Conservation (phyloP, 331 rosid species). For the Telfairia occidentalis region DNA sequence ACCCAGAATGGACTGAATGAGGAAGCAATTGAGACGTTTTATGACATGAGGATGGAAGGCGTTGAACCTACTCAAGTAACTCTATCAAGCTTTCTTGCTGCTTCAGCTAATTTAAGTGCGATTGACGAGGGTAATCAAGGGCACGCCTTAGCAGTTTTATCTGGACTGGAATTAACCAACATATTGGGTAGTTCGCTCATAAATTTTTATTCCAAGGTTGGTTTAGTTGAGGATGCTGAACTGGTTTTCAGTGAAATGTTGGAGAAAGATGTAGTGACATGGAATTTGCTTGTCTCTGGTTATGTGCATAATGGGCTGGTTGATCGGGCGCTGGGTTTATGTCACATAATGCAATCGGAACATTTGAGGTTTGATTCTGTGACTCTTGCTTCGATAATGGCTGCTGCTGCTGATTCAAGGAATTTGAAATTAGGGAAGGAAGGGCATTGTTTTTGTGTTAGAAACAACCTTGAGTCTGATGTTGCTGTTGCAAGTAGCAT, state of each 20-base stretch:
- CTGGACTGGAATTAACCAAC: conserved; percentile 42
- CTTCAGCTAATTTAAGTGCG: conserved; percentile 50
- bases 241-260: conserved; percentile 37
- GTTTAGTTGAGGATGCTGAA: conserved; percentile 56
- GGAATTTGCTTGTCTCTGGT: conserved; percentile 69
- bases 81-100: conserved; percentile 49
- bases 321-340: conserved; percentile 44
- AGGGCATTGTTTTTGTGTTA: conserved; percentile 57
- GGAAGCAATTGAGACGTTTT: conserved; percentile 47
- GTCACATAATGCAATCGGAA: conserved; percentile 36
- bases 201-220: conserved; percentile 69
- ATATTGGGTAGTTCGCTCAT: conserved; percentile 58
- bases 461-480: conserved; percentile 51
- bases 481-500: conserved; percentile 46
- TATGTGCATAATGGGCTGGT: conserved; percentile 39
- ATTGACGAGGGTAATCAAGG: conserved; percentile 61
- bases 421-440: conserved; percentile 41
- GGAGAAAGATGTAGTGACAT: conserved; percentile 55
- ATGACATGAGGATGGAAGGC: conserved; percentile 40
- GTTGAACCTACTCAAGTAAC: conserved; percentile 47
- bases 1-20: conserved; percentile 48
- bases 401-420: conserved; percentile 47
- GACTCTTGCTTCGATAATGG: conserved; percentile 48
- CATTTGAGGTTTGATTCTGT: conserved; percentile 58
- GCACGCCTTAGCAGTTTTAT: conserved; percentile 42